Evolutionary conservation across 352 stramenopile species (phyloP).

Genomic region (Phytopythium oedochilum): DNA sequence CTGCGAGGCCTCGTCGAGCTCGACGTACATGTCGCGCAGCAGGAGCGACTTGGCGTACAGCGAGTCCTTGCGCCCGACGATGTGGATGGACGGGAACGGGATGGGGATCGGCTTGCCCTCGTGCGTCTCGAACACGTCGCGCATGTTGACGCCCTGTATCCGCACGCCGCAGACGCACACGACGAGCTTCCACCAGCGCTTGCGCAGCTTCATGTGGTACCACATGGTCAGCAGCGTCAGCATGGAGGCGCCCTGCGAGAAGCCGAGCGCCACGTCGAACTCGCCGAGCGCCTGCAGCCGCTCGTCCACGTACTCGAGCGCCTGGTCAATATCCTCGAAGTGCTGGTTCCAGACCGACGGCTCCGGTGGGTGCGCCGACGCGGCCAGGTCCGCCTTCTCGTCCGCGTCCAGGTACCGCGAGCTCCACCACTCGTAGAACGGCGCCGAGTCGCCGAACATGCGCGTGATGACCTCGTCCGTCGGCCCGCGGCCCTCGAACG

Average conservation of each 20-base stretch:
- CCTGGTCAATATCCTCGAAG: conserved; percentile 31
- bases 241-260: conserved; percentile 73
- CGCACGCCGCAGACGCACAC: conserved; percentile 43
- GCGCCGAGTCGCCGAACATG: conserved; percentile 46
- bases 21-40: conserved; percentile 39
- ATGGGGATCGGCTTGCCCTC: conserved; percentile 32
- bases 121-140: conserved; percentile 34
- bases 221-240: conserved; percentile 57
- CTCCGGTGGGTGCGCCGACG: conserved; percentile 15
- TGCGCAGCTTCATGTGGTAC: conserved; percentile 36
- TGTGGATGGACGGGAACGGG: conserved; percentile 54
- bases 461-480: conserved; percentile 50
- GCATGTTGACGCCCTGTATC: conserved; percentile 27
- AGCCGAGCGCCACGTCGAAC: conserved; percentile 73
- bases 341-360: conserved; percentile 25
- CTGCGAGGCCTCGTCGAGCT: conserved; percentile 24
- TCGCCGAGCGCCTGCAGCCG: conserved; percentile 54
- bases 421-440: conserved; percentile 79
- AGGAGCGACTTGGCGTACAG: conserved; percentile 36
- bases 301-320: conserved; percentile 51
- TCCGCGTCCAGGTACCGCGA: conserved; percentile 36
- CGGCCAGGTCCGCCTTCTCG: conserved; percentile 31
- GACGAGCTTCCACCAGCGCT: conserved; percentile 47
- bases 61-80: conserved; percentile 42
- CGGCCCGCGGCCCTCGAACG: conserved; percentile 45